Conservation (phyloP, 1,284 basidiomycete species). For the Pseudozyma flocculosa region DNA sequence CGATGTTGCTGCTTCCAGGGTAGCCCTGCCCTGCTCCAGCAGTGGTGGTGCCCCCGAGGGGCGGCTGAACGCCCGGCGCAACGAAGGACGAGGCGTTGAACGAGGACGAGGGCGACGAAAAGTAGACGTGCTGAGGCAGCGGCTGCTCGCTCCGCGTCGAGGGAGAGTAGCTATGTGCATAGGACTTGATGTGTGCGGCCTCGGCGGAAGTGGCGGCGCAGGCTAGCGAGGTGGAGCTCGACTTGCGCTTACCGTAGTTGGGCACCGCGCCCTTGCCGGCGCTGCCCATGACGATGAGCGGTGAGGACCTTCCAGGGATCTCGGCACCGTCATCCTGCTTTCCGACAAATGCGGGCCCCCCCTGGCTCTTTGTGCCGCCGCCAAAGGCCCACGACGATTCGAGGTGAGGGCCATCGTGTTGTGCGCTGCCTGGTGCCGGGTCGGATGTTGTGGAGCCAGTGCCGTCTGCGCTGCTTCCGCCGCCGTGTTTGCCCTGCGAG, state of each 20-base stretch:
- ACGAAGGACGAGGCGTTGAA: slow-evolving; percentile 52
- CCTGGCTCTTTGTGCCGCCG: slow-evolving; percentile 35
- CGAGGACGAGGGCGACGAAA: slow-evolving; percentile 50
- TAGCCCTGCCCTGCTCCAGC: slow-evolving; percentile 33
- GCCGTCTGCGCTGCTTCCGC: too few relatives aligned
- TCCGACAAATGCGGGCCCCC: slow-evolving; percentile 12
- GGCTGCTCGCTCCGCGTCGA: slow-evolving; percentile 37
- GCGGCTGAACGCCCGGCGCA: slow-evolving; percentile 37
- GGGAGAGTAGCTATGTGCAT: slow-evolving; percentile 27
- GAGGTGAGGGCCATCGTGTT: slow-evolving; percentile 1
- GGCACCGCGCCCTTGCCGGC: slow-evolving; percentile 50
- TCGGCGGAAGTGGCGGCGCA: slow-evolving; percentile 9
- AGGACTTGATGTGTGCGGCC: slow-evolving; percentile 5
- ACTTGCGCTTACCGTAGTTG: slow-evolving; percentile 44
- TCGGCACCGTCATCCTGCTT: too few relatives aligned
- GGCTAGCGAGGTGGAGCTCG: slow-evolving; percentile 18
- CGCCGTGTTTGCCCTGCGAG: background rate
- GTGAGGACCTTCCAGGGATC: slow-evolving; percentile 1
- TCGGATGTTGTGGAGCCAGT: too few relatives aligned
- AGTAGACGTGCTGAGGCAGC: slow-evolving; percentile 52
- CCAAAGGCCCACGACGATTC: slow-evolving; percentile 39
- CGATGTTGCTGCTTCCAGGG: slow-evolving; percentile 22
- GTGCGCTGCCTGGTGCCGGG: too few relatives aligned
- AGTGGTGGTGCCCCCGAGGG: slow-evolving; percentile 24
- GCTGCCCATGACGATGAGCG: slow-evolving; percentile 39